A percentile compares a stretch with the other conserved stretches of the same genome.
Conservation (phyloP, 176 grass and related monocot species). For the Urochloa ruziziensis region DNA sequence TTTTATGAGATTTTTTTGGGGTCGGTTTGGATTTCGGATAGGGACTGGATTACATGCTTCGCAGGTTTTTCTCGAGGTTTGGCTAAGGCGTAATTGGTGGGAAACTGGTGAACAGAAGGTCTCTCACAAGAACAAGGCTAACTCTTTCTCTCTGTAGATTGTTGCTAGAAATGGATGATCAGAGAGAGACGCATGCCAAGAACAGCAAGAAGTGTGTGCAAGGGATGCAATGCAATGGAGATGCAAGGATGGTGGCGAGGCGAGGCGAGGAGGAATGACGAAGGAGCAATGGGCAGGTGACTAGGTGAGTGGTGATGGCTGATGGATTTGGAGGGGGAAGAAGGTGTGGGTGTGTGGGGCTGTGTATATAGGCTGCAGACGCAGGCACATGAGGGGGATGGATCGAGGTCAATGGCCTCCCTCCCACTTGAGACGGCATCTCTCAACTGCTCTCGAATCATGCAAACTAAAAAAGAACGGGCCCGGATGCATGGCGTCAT, state of each 20-base stretch:
- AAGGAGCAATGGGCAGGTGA: neutral
- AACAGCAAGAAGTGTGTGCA: neutral
- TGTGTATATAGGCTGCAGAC: constrained; percentile 26
- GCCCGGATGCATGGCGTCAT: neutral
- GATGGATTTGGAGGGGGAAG: constrained; percentile 4
- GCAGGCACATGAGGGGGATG: constrained; percentile 37
- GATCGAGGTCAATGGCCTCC: constrained; percentile 53
- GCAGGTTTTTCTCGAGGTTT: constrained; percentile 64
- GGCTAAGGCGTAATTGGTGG: constrained; percentile 45
- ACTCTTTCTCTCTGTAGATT: neutral
- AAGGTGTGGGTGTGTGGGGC: constrained; percentile 26
- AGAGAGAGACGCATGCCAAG: neutral
- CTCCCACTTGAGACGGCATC: constrained; percentile 27
- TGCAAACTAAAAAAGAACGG: neutral
- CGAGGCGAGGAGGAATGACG: neutral
- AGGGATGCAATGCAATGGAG: neutral
- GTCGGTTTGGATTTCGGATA: constrained; percentile 27
- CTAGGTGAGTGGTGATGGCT: too few relatives aligned
- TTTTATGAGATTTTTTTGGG: constrained; percentile 21
- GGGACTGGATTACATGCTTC: constrained; percentile 61
- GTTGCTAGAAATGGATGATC: neutral
- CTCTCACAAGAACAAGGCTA: constrained; percentile 22
- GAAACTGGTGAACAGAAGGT: constrained; percentile 40
- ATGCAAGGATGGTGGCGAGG: neutral
- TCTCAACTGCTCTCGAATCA: constrained; percentile 41